Conservation (phyloP, 2,329 filamentous ascomycete species). For the Biscogniauxia sp. region DNA sequence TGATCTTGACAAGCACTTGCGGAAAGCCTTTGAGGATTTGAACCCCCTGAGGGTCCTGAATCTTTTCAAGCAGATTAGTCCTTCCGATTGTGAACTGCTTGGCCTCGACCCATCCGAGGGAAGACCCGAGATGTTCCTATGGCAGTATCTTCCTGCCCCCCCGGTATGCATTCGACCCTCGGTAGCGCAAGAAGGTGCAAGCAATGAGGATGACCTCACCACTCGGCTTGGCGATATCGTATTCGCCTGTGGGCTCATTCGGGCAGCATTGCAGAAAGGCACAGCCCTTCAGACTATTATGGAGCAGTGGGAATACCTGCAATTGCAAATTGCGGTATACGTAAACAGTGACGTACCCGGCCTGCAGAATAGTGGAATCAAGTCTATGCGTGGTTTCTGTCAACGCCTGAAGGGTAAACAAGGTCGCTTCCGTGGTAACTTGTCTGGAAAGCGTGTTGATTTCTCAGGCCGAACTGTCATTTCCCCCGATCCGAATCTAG, state of each 20-base stretch:
- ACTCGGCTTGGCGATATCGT: constrained; percentile 97
- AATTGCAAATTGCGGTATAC: constrained; percentile 94
- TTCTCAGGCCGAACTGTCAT: constrained; percentile 98
- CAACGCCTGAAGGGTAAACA: constrained; percentile 97
- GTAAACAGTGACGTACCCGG: constrained; percentile 96
- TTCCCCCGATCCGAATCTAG: constrained; percentile 91
- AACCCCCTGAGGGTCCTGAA: constrained; percentile 87
- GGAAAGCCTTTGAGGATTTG: constrained; percentile 90
- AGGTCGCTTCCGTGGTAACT: constrained; percentile 91
- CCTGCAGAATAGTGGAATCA: constrained; percentile 83
- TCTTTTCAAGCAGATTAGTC: constrained; percentile 83
- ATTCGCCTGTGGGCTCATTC: constrained; percentile 84
- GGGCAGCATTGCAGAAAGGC: constrained; percentile 77
- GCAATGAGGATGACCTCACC: constrained; percentile 94
- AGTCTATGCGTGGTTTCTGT: constrained; percentile 88
- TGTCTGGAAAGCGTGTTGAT: constrained; percentile 97
- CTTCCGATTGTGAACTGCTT: constrained; percentile 84
- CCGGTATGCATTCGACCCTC: constrained; percentile 93
- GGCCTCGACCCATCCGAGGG: constrained; percentile 85
- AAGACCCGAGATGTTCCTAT: constrained; percentile 93
- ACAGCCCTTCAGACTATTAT: constrained; percentile 86
- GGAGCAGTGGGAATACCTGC: constrained; percentile 97
- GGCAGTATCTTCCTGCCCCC: constrained; percentile 92
- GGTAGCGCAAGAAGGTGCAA: constrained; percentile 87
- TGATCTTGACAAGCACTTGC: constrained; percentile 86